Conservation (phyloP, 257 asterid species). For the Ajuga chamaepitys region DNA sequence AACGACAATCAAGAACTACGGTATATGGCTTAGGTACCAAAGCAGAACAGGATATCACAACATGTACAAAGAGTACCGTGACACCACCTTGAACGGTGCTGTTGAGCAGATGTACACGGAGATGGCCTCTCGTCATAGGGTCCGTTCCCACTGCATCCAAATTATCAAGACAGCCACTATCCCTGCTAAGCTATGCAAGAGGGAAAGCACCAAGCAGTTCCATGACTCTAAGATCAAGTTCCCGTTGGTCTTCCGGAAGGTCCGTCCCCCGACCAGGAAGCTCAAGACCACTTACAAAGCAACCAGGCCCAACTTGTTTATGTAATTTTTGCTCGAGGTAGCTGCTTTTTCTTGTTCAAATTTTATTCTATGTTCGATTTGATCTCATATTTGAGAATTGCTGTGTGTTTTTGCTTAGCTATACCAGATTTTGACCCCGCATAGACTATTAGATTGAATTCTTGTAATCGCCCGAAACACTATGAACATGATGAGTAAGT, state of each 20-base stretch:
- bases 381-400: neutral
- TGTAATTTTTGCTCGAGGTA: constrained; percentile 12
- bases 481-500: too few relatives aligned
- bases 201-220: constrained; percentile 50
- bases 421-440: neutral
- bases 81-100: constrained; percentile 20
- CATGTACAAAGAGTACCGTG: constrained; percentile 22
- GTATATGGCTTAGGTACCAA: constrained; percentile 17
- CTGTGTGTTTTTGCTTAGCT: neutral
- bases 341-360: neutral
- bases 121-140: constrained; percentile 66
- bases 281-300: constrained; percentile 38
- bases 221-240: constrained; percentile 40
- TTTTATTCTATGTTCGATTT: neutral
- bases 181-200: constrained; percentile 55
- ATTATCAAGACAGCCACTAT: constrained; percentile 40
- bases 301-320: constrained; percentile 30
- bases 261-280: constrained; percentile 33
- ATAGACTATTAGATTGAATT: neutral
- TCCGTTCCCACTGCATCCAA: constrained; percentile 53
- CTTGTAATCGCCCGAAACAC: too few relatives aligned
- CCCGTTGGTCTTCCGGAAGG: constrained; percentile 38
- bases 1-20: constrained; percentile 18
- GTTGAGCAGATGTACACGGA: constrained; percentile 31
- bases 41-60: constrained; percentile 19